Evolutionary conservation across 352 stramenopile species (phyloP).

Genomic region (Phytophthora boehmeriae): DNA sequence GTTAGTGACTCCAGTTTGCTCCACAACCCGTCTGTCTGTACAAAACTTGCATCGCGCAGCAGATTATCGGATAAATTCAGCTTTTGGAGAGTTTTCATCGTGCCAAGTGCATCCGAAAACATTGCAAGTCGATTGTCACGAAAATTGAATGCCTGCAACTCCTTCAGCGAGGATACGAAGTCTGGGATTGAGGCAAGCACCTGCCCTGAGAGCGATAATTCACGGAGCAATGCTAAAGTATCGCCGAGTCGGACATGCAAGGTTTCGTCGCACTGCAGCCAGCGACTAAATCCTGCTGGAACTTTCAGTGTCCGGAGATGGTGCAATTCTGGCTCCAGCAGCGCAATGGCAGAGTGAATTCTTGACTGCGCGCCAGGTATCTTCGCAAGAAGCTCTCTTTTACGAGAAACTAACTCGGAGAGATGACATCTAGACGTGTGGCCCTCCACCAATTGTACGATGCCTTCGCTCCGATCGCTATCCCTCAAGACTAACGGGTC

Average conservation of each 20-base stretch:
- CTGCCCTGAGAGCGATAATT: conserved; percentile 23
- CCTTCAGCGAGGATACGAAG: conserved; percentile 24
- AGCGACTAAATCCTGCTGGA: conserved; percentile 21
- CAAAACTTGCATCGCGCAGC: conserved; percentile 38
- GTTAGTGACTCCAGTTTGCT: conserved; percentile 11
- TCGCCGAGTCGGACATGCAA: conserved; percentile 18
- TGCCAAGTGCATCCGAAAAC: conserved; percentile 19
- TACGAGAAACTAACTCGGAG: conserved; percentile 25
- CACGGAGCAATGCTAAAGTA: conserved; percentile 12
- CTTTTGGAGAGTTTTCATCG: conserved; percentile 24
- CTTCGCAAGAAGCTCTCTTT: conserved; percentile 33
- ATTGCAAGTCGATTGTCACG: conserved; percentile 30
- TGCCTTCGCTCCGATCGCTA: conserved; percentile 36
- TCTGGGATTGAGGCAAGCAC: conserved; percentile 19
- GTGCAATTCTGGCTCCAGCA: conserved; percentile 27
- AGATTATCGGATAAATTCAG: conserved; percentile 51
- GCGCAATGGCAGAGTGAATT: conserved; percentile 18
- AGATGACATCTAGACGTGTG: conserved; percentile 28
- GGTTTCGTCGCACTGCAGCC: conserved; percentile 28
- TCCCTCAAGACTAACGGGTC: conserved; percentile 32
- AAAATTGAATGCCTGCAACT: conserved; percentile 37
- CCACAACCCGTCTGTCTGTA: conserved; percentile 22
- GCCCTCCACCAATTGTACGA: conserved; percentile 39
- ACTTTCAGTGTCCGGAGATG: conserved; percentile 27
- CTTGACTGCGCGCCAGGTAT: conserved; percentile 25